Evolutionary conservation across 2,329 filamentous ascomycete species (phyloP), one percentile per base, ranked within the genome.

Genomic region (Cordyceps pruinosa): DNA sequence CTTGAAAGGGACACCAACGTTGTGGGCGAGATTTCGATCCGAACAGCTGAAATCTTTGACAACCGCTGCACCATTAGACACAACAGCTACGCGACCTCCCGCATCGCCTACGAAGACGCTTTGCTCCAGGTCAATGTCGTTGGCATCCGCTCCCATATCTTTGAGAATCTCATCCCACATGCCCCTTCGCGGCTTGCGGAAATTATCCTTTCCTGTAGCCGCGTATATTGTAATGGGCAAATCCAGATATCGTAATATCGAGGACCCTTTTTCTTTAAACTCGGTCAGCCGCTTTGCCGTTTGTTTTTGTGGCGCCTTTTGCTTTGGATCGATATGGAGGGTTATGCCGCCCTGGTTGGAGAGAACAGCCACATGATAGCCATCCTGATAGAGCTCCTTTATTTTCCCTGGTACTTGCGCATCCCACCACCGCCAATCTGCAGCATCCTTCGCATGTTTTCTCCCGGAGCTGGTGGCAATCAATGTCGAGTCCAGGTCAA

Each of bases 361-460:
- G 50, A 99, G 73, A 48, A 97, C 82, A 19, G 90, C 81, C 13
- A 97, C 73, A 46, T 81, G 81, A 70, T 89, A 95, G 30, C 85
- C 90, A 63, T 94, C 82, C 12, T 83, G 75, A 65, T 90, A 81
- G 2, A 97, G 76, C 59, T 85, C 75, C 62, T 80, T 82, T 19
- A 99, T 70, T 53, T 75, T 82, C 0, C 70, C 72, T 1, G 90
- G 90, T 0, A 97, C 88, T 19, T 73, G 78, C 15, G 73, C 64
- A 69, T 95, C 76, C 90, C 91, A 97, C 94, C 94, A 99, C 70
- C 89, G 90, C 94, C 94, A 99, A 68, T 97, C 93, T 4, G 77
- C 76, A 0, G 85, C 82, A 62, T 85, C 82, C 52, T 80, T 80
- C 3, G 84, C 80, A 66, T 93, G 93, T 51, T 82, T 87, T 71